phyloP scores from a whole-genome alignment of 441 rosid genomes.

The Sinapis alba region DNA sequence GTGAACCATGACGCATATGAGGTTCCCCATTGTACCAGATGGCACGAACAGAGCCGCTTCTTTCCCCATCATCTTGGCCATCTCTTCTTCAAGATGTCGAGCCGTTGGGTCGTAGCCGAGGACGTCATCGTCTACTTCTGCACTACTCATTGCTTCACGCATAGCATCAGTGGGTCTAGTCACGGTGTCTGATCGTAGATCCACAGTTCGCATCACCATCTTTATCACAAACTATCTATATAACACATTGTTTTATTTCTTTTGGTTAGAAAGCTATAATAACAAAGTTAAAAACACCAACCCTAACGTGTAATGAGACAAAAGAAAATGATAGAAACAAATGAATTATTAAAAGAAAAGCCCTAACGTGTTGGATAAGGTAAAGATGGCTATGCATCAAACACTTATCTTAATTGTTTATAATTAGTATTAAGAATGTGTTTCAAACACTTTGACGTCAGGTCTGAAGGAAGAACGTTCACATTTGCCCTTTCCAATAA shows the following conservation, averaged over 20 bases:
- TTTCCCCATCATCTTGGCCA: constrained; percentile 75
- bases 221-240: constrained; percentile 24
- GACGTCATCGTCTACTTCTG: constrained; percentile 95
- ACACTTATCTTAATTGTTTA: background rate
- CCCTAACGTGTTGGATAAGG: constrained; percentile 1
- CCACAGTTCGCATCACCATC: constrained; percentile 77
- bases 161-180: constrained; percentile 82
- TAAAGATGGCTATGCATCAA: background rate
- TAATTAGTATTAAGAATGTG: background rate
- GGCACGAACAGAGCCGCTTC: constrained; percentile 90
- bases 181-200: constrained; percentile 94
- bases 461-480: background rate
- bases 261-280: background rate
- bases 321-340: background rate
- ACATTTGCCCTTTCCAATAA: background rate
- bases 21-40: constrained; percentile 97
- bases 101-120: constrained; percentile 79
- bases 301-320: background rate
- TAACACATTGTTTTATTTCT: background rate
- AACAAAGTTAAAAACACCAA: background rate
- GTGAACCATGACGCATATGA: constrained; percentile 89
- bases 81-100: constrained; percentile 64
- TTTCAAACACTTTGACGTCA: constrained; percentile 13
- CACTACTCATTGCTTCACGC: constrained; percentile 83
- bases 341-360: background rate